A percentile compares a stretch with the other conserved stretches of the same genome.
phyloP scores from a whole-genome alignment of 192 early-diverging fungal genomes.

The Umbelopsis sp. region DNA sequence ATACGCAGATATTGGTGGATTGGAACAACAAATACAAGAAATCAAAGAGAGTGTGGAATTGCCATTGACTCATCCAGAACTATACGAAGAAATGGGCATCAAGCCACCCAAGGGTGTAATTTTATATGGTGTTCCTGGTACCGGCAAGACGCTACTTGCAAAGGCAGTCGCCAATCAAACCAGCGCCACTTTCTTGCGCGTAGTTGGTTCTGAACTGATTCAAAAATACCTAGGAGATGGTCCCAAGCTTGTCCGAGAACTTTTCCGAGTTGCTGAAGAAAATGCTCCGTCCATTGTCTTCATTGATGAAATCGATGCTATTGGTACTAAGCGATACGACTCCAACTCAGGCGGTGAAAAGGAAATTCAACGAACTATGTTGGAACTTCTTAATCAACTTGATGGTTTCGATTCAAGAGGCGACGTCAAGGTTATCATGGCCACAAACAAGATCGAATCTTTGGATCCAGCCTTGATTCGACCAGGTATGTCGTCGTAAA shows the following conservation, averaged over 20 bases:
- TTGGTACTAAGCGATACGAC: slow-evolving; percentile 97
- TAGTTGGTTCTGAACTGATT: slow-evolving; percentile 97
- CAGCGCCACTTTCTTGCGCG: slow-evolving; percentile 95
- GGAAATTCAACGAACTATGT: slow-evolving; percentile 97
- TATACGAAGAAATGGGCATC: slow-evolving; percentile 99
- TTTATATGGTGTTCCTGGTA: slow-evolving; percentile 93
- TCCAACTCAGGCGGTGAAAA: slow-evolving; percentile 93
- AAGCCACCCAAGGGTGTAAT: slow-evolving; percentile 98
- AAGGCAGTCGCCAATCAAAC: slow-evolving; percentile 99
- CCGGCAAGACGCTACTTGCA: slow-evolving; percentile 92
- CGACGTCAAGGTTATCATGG: slow-evolving; percentile 99
- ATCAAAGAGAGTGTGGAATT: slow-evolving; percentile 88
- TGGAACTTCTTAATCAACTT: slow-evolving; percentile 96
- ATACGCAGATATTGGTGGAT: slow-evolving; percentile 96
- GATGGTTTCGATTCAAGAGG: slow-evolving; percentile 96
- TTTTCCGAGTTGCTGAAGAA: slow-evolving; percentile 96
- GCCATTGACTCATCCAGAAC: slow-evolving; percentile 94
- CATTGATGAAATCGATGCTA: slow-evolving; percentile 99
- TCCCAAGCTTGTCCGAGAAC: slow-evolving; percentile 95
- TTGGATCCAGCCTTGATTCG: slow-evolving; percentile 96
- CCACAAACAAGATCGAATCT: slow-evolving; percentile 97
- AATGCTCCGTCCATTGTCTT: slow-evolving; percentile 98
- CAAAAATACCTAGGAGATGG: slow-evolving; percentile 99
- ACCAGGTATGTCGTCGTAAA: slow-evolving; percentile 52
- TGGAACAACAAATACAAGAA: slow-evolving; percentile 97